Evolutionary conservation across 805 yeast species (phyloP), one percentile per base, ranked within the genome.

Genomic region (Candida broadrunensis): DNA sequence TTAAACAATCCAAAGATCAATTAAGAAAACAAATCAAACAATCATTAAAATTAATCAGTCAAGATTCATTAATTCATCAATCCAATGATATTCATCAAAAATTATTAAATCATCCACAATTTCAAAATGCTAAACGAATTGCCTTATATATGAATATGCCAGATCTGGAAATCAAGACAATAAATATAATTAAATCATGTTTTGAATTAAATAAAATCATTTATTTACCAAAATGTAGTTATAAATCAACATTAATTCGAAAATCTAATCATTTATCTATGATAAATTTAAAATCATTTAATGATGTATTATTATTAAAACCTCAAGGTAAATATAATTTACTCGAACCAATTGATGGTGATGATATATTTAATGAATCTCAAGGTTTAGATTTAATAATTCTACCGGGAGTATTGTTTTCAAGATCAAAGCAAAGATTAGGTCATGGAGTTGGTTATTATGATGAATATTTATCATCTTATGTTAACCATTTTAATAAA

Each of bases 361-460:
- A 60, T 1, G 63, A 69, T 43, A 42, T 48, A 3, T 38, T 61
- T 37, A 53, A 52, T 1, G 23, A 52, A 1, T 54, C 47, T 3
- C 63, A 61, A 2, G 48, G 42, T 2, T 61, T 91, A 17, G 97
- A 91, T 50, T 51, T 91, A 8, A 65, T 91, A 5, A 61, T 91
- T 5, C 70, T 91, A 0, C 98, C 98, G 0, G 97, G 95, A 0
- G 83, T 91, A 1, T 96, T 87, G 1, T 90, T 87, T 59, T 75
- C 86, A 1, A 48, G 20, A 4, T 43, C 43, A 1, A 61, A 80
- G 17, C 58, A 67, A 11, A 59, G 99, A 39, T 57, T 91, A 39
- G 99, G 99, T 1, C 95, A 88, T 57, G 99, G 99, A 1, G 91
- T 83, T 4, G 99, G 97, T 0, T 89, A 78, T 59, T 91, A 93